Conservation (phyloP, 148 eudicot species). For the Simmondsia chinensis region DNA sequence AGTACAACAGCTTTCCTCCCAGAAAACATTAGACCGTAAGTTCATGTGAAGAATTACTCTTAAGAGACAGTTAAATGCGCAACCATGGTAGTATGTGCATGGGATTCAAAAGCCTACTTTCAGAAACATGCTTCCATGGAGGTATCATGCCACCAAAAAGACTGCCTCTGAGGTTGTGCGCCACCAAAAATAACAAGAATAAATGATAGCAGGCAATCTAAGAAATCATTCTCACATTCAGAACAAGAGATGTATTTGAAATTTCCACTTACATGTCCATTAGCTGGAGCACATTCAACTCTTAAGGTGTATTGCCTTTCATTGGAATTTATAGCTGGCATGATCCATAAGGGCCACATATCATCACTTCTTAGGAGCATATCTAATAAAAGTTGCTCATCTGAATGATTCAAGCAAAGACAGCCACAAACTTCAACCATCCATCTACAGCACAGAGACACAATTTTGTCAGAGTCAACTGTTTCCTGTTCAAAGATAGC, state of each 20-base stretch:
- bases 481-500: slow-evolving; percentile 35
- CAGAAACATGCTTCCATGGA: too few species aligned
- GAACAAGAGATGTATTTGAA: not conserved
- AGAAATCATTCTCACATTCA: too few species aligned
- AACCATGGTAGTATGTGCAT: too few species aligned
- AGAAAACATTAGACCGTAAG: too few species aligned
- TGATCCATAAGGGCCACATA: slow-evolving; percentile 61
- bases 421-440: slow-evolving; percentile 45
- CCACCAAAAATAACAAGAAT: not conserved
- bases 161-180: too few species aligned
- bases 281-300: slow-evolving; percentile 17
- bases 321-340: slow-evolving; percentile 24
- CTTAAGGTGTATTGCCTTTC: slow-evolving; percentile 25
- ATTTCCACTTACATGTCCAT: slow-evolving; percentile 37
- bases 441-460: slow-evolving; percentile 57
- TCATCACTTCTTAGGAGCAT: slow-evolving; percentile 46
- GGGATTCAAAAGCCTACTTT: too few species aligned
- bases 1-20: too few species aligned
- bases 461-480: slow-evolving; percentile 28
- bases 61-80: too few species aligned
- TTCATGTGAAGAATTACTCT: too few species aligned
- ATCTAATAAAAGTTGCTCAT: slow-evolving; percentile 72
- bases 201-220: too few species aligned
- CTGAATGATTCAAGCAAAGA: slow-evolving; percentile 42
- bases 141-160: too few species aligned